Conservation (phyloP, 768 basidiomycete genomes). For the Hysterangium stoloniferum region DNA sequence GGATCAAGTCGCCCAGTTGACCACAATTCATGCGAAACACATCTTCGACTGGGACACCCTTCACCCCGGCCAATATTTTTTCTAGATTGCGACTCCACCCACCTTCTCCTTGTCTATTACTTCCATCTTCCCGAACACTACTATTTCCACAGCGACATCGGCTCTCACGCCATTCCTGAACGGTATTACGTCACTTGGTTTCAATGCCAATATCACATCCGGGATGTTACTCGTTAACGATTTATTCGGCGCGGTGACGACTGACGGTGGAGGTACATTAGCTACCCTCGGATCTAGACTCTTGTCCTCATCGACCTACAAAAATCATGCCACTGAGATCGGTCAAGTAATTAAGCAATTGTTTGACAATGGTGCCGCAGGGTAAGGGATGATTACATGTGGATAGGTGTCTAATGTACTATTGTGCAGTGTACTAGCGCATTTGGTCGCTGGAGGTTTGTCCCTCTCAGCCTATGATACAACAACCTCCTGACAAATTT, state of each 20-base stretch:
- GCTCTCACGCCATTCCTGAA: constrained; percentile 19
- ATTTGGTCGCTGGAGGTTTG: constrained; percentile 13
- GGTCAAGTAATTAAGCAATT: constrained; percentile 2
- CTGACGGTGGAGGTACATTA: background rate
- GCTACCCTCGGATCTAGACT: constrained; percentile 10
- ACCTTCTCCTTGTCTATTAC: background rate
- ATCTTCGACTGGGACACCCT: background rate
- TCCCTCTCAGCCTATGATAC: too few species aligned
- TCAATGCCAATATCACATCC: background rate
- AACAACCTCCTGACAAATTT: too few species aligned
- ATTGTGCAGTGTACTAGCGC: background rate
- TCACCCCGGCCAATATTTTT: constrained; percentile 2
- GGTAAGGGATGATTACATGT: background rate
- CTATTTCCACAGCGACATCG: constrained; percentile 12
- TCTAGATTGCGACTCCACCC: constrained; percentile 10
- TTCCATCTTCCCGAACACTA: constrained; percentile 19
- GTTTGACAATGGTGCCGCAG: background rate
- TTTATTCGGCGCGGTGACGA: background rate
- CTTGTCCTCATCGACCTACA: background rate
- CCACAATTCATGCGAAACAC: background rate
- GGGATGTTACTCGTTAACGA: background rate
- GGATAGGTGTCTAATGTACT: too few species aligned
- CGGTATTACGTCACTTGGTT: constrained; percentile 15
- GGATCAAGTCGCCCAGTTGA: background rate
- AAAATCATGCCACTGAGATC: background rate